These are phyloP conservation scores for Talaromyces sp. DNA, from an alignment of 2,329 filamentous ascomycete genomes.

Conservation along the genomic window DNA sequence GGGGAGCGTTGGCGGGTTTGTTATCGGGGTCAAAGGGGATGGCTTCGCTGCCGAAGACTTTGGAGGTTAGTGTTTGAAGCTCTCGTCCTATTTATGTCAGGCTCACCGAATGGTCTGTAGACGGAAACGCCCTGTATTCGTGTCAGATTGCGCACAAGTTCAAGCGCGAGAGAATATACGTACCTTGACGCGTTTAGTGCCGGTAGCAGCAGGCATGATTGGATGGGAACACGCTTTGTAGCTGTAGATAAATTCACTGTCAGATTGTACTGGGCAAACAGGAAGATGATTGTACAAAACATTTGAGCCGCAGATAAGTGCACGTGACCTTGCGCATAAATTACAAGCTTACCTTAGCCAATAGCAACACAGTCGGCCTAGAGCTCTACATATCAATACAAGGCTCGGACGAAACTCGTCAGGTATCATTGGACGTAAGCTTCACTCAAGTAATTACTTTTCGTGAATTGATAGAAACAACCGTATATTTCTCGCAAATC, in stretches of 20 bases:
- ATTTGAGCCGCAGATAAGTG: not conserved
- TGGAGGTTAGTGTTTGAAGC: not conserved
- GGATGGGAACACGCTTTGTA: not conserved
- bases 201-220: constrained; percentile 52
- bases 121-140: constrained; percentile 42
- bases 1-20: constrained; percentile 70
- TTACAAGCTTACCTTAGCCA: not conserved
- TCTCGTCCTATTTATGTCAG: not conserved
- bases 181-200: constrained; percentile 54
- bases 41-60: constrained; percentile 78
- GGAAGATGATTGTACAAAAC: not conserved
- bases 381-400: not conserved
- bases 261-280: too few relatives aligned
- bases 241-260: not conserved
- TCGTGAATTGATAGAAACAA: too few relatives aligned
- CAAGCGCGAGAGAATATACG: constrained; percentile 20
- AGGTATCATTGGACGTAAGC: too few relatives aligned
- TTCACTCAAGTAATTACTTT: not conserved
- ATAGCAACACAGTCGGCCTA: not conserved
- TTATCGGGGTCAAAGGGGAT: constrained; percentile 71
- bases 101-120: constrained; percentile 46
- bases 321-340: not conserved
- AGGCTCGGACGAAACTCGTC: not conserved
- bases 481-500: too few relatives aligned
- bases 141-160: constrained; percentile 22